Evolutionary conservation across 768 basidiomycete species (phyloP).

Genomic region (Pulveroboletus sp.): DNA sequence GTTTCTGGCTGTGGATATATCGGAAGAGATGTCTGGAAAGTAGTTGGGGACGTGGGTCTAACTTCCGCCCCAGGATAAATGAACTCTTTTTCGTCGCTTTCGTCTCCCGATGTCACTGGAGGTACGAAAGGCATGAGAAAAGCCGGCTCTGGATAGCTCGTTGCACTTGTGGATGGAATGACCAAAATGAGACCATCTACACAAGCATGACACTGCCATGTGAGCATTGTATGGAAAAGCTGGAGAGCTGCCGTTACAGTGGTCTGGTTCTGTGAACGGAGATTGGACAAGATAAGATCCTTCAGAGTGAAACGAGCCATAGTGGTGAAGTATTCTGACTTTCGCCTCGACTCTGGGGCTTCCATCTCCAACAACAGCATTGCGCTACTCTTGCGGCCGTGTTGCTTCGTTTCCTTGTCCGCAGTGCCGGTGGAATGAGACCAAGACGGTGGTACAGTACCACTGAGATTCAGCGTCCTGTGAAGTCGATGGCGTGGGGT

Average conservation of each 20-base stretch:
- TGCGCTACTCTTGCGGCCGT: conserved; percentile 77
- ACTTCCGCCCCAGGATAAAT: conserved; percentile 36
- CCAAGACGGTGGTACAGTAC: conserved; percentile 32
- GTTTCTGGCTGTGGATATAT: conserved; percentile 61
- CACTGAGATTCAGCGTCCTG: conserved; percentile 40
- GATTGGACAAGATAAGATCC: conserved; percentile 78
- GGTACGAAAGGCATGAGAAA: conserved; percentile 29
- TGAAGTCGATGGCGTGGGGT: conserved; percentile 40
- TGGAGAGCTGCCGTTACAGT: conserved; percentile 76
- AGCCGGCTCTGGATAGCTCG: conserved; percentile 63
- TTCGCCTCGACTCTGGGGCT: conserved; percentile 63
- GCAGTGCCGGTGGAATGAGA: conserved; percentile 24
- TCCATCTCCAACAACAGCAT: conserved; percentile 89
- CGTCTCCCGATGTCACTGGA: conserved; percentile 29
- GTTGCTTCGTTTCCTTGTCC: conserved; percentile 44
- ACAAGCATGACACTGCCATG: conserved; percentile 59
- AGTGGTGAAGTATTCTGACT: conserved; percentile 80
- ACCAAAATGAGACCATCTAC: conserved; percentile 67
- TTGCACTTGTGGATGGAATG: conserved; percentile 65
- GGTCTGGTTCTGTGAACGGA: conserved; percentile 60
- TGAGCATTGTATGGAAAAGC: conserved; percentile 71
- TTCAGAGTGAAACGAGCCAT: conserved; percentile 88
- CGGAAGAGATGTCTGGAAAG: conserved; percentile 23
- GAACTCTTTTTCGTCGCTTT: conserved; percentile 50
- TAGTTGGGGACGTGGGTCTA: conserved; percentile 12